Percentiles rank a stretch among this genome's conserved stretches.
Evolutionary conservation across 345 rosid species (phyloP).

Genomic region (Lepidium aucheri): DNA sequence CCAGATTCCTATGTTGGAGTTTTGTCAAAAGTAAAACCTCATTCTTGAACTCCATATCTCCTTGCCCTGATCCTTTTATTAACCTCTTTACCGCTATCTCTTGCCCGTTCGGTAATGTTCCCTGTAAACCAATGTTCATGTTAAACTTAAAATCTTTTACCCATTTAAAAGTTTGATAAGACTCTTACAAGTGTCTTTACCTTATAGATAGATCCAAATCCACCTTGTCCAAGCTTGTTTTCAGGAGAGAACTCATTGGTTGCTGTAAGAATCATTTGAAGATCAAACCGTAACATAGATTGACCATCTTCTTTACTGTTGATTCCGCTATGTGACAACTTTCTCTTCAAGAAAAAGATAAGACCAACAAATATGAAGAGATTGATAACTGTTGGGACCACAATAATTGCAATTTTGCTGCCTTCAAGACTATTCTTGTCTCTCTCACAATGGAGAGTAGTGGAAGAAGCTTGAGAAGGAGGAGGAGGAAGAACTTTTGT

Average conservation of each 20-base stretch:
- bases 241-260: conserved; percentile 4
- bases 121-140: conserved; percentile 24
- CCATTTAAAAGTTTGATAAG: neutral
- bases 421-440: conserved; percentile 3
- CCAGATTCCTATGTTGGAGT: conserved; percentile 46
- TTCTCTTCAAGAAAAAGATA: conserved; percentile 6
- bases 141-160: neutral
- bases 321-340: neutral
- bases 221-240: conserved; percentile 30
- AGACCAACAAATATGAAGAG: neutral
- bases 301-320: conserved; percentile 1
- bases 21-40: conserved; percentile 39
- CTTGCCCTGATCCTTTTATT: conserved; percentile 31
- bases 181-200: neutral
- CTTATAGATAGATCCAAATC: conserved; percentile 32
- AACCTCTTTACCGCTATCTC: conserved; percentile 44
- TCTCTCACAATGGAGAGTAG: neutral
- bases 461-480: neutral
- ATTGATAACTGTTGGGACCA: conserved; percentile 16
- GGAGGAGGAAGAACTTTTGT: conserved; percentile 12
- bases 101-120: conserved; percentile 25
- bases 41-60: conserved; percentile 38
- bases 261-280: neutral
- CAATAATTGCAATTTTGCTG: conserved; percentile 13
- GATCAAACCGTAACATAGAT: neutral